phyloP scores from a whole-genome alignment of 2,329 filamentous ascomycete genomes.

The Aspergillus fructus region DNA sequence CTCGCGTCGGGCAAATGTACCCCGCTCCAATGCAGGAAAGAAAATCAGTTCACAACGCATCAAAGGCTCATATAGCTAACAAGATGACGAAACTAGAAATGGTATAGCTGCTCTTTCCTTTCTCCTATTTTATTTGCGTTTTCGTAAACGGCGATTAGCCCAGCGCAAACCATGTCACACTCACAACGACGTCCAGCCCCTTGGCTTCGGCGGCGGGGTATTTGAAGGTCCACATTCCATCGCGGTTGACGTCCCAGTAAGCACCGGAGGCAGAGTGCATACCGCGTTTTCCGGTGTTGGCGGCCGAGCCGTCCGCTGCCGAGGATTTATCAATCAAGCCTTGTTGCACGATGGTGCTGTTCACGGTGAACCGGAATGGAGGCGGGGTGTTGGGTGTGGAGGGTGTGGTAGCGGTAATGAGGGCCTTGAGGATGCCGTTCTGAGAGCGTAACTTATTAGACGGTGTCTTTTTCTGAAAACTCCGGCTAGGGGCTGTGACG shows the following conservation, averaged over 20 bases:
- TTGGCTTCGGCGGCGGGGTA: conserved; percentile 48
- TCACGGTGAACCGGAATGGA: conserved; percentile 93
- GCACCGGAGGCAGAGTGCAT: conserved; percentile 53
- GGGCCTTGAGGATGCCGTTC: conserved; percentile 42
- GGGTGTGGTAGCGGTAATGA: conserved; percentile 43
- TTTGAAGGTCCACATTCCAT: conserved; percentile 55
- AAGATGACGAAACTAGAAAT: neutral
- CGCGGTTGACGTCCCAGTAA: conserved; percentile 53
- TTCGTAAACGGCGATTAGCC: conserved; percentile 18
- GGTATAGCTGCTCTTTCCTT: conserved; percentile 1
- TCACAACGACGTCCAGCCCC: conserved; percentile 50
- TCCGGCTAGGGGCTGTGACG: conserved; percentile 29
- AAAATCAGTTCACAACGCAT: neutral
- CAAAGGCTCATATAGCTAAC: neutral
- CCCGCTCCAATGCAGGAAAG: neutral
- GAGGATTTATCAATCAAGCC: conserved; percentile 54
- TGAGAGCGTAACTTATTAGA: conserved; percentile 14
- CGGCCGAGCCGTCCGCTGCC: conserved; percentile 55
- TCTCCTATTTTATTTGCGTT: conserved; percentile 2
- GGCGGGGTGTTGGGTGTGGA: conserved; percentile 38
- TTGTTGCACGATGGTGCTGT: conserved; percentile 98
- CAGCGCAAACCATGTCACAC: conserved; percentile 49
- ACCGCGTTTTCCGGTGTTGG: conserved; percentile 76
- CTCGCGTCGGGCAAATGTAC: neutral
- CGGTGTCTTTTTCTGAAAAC: neutral